Conservation (phyloP, 768 basidiomycete species). For the Lyophyllum shimeji region DNA sequence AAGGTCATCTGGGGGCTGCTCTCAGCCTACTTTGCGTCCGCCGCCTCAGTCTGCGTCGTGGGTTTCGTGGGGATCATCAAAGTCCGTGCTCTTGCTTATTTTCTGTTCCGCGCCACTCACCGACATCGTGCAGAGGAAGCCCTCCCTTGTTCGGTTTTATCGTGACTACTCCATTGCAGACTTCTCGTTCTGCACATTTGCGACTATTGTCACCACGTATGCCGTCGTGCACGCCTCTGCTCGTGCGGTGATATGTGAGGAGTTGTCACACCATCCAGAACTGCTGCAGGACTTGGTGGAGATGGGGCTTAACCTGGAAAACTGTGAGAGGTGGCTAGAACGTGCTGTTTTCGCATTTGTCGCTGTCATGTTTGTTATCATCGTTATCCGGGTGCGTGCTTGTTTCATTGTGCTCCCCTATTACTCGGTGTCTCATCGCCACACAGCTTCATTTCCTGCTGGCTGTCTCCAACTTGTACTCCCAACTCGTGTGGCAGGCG, state of each 20-base stretch:
- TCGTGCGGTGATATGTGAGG: slow-evolving; percentile 68
- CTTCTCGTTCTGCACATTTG: slow-evolving; percentile 66
- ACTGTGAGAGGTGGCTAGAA: slow-evolving; percentile 80
- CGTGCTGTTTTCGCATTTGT: slow-evolving; percentile 60
- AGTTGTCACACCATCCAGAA: slow-evolving; percentile 73
- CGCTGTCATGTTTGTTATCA: slow-evolving; percentile 57
- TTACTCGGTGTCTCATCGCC: slow-evolving; percentile 4
- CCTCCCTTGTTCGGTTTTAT: slow-evolving; percentile 73
- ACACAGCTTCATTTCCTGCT: slow-evolving; percentile 74
- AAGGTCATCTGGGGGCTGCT: slow-evolving; percentile 62
- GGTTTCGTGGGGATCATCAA: slow-evolving; percentile 71
- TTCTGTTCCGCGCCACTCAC: background rate
- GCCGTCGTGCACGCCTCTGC: slow-evolving; percentile 55
- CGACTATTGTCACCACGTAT: slow-evolving; percentile 56
- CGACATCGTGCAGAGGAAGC: slow-evolving; percentile 45
- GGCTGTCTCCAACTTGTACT: slow-evolving; percentile 66
- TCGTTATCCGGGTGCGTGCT: slow-evolving; percentile 62
- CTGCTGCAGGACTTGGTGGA: slow-evolving; percentile 68
- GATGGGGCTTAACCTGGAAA: slow-evolving; percentile 73
- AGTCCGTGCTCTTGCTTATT: slow-evolving; percentile 35
- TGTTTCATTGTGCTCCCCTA: slow-evolving; percentile 4
- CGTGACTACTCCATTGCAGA: slow-evolving; percentile 82
- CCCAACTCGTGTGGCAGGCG: slow-evolving; percentile 43
- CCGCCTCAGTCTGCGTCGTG: slow-evolving; percentile 60
- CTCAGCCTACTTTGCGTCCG: slow-evolving; percentile 64